phyloP scores from a whole-genome alignment of 441 rosid species.

The Croton setiger region DNA sequence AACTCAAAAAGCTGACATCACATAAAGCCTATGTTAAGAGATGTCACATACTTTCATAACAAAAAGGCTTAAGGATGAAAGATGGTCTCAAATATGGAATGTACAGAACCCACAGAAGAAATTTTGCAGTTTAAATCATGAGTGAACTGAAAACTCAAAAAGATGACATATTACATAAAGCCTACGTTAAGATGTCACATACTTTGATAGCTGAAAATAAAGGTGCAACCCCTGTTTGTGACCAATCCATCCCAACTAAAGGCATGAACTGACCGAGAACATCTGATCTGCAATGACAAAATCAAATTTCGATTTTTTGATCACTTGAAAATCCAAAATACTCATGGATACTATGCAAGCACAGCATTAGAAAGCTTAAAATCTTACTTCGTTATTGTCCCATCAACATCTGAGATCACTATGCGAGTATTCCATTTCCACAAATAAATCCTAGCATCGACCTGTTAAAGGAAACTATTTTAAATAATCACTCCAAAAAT shows the following conservation, averaged over 20 bases:
- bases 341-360: no score
- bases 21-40: slow-evolving; percentile 7
- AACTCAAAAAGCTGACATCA: neutral
- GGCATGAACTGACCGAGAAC: slow-evolving; percentile 99
- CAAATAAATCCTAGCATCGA: slow-evolving; percentile 89
- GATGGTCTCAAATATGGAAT: neutral
- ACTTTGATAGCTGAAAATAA: slow-evolving; percentile 93
- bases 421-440: slow-evolving; percentile 97
- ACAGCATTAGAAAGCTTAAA: no score
- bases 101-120: neutral
- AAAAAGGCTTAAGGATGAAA: neutral
- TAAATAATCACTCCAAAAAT: slow-evolving; percentile 4
- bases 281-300: slow-evolving; percentile 67
- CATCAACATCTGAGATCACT: slow-evolving; percentile 98
- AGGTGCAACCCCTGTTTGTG: slow-evolving; percentile 93
- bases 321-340: no score
- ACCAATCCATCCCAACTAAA: slow-evolving; percentile 93
- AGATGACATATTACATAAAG: neutral
- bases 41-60: slow-evolving; percentile 63
- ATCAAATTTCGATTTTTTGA: slow-evolving; percentile 2
- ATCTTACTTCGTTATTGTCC: slow-evolving; percentile 91
- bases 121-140: neutral
- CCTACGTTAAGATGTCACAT: slow-evolving; percentile 26
- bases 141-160: neutral
- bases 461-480: slow-evolving; percentile 40